These are phyloP conservation scores for Tolypocladium inflatum DNA, from an alignment of 2,329 filamentous ascomycete species.

Conservation along the genomic window DNA sequence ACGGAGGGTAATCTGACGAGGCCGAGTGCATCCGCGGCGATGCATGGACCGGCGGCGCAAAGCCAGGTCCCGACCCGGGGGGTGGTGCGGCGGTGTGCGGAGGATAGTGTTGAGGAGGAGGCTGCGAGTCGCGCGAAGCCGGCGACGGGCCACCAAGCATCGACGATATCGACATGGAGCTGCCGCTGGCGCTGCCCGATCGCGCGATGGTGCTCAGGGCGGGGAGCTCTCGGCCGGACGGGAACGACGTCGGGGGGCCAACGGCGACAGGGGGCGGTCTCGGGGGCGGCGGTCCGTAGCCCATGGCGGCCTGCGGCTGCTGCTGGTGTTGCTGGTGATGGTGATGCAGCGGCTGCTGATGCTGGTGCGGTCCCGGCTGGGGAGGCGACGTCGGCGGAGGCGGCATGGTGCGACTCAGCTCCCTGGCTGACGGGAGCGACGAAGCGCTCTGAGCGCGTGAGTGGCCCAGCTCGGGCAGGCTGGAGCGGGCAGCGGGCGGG, in stretches of 20 bases:
- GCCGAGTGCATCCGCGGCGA: conserved; percentile 47
- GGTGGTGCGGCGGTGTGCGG: conserved; percentile 24
- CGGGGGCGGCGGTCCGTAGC: conserved; percentile 36
- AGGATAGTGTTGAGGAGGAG: conserved; percentile 30
- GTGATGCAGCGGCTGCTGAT: conserved; percentile 18
- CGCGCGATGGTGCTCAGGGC: conserved; percentile 40
- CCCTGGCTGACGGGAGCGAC: conserved; percentile 28
- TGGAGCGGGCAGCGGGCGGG: conserved; percentile 18
- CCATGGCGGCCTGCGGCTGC: conserved; percentile 22
- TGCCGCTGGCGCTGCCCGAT: conserved; percentile 33
- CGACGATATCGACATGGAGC: conserved; percentile 53
- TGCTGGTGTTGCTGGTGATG: conserved; percentile 16
- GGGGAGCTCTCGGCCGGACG: conserved; percentile 41
- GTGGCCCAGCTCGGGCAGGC: conserved; percentile 24
- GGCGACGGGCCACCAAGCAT: conserved; percentile 46
- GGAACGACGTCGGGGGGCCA: conserved; percentile 34
- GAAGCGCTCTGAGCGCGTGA: conserved; percentile 35
- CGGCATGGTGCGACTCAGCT: conserved; percentile 33
- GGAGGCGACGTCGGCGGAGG: conserved; percentile 34
- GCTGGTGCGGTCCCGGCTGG: conserved; percentile 19
- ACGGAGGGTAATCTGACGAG: conserved; percentile 50
- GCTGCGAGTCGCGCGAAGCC: conserved; percentile 30
- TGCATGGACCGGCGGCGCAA: conserved; percentile 39
- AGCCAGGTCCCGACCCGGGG: conserved; percentile 33
- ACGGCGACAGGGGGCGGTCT: conserved; percentile 32